Evolutionary conservation across 495 filamentous ascomycete genomes (phyloP), one percentile per base, ranked within the genome.

Genomic region (Penicillium odoratum): DNA sequence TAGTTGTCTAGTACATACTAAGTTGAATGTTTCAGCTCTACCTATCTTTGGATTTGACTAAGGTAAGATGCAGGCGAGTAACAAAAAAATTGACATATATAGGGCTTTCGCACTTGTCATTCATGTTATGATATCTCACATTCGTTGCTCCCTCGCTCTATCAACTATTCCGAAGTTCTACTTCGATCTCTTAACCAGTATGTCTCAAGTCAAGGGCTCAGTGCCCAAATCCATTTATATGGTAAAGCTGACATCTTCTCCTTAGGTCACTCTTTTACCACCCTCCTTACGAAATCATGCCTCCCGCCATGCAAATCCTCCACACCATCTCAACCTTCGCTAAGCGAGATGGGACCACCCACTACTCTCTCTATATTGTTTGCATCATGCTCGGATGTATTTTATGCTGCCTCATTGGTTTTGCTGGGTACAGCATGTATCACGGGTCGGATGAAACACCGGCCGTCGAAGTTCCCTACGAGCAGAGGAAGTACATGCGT

Each of bases 401-500:
- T n/a, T 64, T 52, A 0, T 8, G 45, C 1, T 45, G 62, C 6
- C 58, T 71, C 18, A 63, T 71, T 15, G 68, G 68, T 11, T 61
- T 48, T 51, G 57, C 61, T 18, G 30, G 67, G 15, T 71, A 50
- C 29, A 56, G 48, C 0, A 69, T 71, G 68, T 69, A 62, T 51
- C 49, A 65, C 30, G 66, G 63, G 5, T 30, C 54, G 21, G 66
- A 65, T 5, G 21, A 53, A 1, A 13, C 52, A 40, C 38, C 13
- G 4, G 38, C 13, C 6, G 6, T 16, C 15, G 68, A 71, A 11
- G 7, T 64, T 5, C 9, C 59, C 9, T 43, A 33, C 18, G 61
- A 71, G 10, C 68, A 71, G 51, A 55, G 60, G 16, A 55, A 48
- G 56, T 71, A 71, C 50, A 67, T 71, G 66, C 68, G 64, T 8